Evolutionary conservation across 179 eudicot genomes (phyloP).

Genomic region (Spergularia azorica): DNA sequence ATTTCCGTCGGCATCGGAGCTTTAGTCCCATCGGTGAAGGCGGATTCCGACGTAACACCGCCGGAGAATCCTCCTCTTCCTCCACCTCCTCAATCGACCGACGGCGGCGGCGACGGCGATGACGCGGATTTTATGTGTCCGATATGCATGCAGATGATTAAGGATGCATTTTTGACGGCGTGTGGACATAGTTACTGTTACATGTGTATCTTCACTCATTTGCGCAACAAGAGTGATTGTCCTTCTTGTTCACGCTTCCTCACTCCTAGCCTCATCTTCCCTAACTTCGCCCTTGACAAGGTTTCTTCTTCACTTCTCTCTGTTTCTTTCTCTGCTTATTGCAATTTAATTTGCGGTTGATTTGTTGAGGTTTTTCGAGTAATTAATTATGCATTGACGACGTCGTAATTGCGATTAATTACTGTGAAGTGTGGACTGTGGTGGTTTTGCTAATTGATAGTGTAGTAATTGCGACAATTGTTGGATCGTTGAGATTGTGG

Average conservation of each 20-base stretch:
- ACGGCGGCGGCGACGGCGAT: conserved; percentile 1
- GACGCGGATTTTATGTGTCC: conserved; percentile 76
- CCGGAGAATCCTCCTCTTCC: conserved; percentile 9
- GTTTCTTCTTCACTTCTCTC: conserved; percentile 28
- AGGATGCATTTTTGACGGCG: conserved; percentile 77
- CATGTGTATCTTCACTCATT: conserved; percentile 80
- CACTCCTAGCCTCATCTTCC: conserved; percentile 60
- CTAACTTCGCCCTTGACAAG: conserved; percentile 90
- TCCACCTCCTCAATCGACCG: not conserved
- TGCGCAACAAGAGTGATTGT: conserved; percentile 68
- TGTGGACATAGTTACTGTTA: conserved; percentile 93
- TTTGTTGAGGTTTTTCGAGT: too few relatives aligned
- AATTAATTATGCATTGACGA: not conserved
- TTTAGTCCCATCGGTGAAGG: conserved; percentile 46
- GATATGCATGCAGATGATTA: conserved; percentile 89
- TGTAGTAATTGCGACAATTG: too few relatives aligned
- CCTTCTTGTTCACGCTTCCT: conserved; percentile 73
- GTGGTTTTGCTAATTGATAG: too few relatives aligned
- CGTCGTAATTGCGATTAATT: not conserved
- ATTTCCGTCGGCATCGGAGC: conserved; percentile 37
- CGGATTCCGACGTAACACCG: conserved; percentile 25
- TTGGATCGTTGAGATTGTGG: not conserved
- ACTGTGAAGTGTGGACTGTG: too few relatives aligned
- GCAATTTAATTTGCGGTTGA: too few relatives aligned
- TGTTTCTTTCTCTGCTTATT: not conserved